Evolutionary conservation across 345 rosid genomes (phyloP), one percentile per base, ranked within the genome.

Genomic region (Euphorbia pulcherrima): DNA sequence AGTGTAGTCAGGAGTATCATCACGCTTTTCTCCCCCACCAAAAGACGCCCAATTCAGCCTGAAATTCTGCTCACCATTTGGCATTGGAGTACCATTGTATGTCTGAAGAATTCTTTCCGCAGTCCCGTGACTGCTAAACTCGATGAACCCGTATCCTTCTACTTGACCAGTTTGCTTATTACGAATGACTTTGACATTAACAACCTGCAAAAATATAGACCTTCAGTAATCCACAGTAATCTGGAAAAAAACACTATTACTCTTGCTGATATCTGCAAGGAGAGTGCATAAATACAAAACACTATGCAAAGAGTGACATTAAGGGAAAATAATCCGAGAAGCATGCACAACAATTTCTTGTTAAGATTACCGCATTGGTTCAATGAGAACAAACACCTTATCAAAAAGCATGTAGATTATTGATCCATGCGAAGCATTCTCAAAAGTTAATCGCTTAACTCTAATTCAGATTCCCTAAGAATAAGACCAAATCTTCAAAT

Each of bases 91-190:
- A 54, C 84, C 92, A 66, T 88, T 86, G 65, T 74, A 87, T 1
- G 88, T 78, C 80, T 87, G 98, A 67, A 92, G 68, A 56, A 81
- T 78, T 68, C 94, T 83, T 65, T 92, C 98, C 4, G 98, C 97
- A 66, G 89, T 83, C 24, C 85, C 96, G 18, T 72, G 90, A 14
- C 88, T 80, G 54, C 58, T 68, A 64, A 92, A 84, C 83, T 90
- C 98, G 29, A 90, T 75, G 59, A 92, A 92, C 0, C 97, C 97
- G 79, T 92, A 92, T 4, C 96, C 96, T 72, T 92, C 96, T 12
- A 85, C 44, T 57, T 87, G 92, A 57, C 72, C 74, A 18, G 94
- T 87, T 72, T 83, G 92, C 82, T 86, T 92, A 70, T 89, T 89
- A 39, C 97, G 90, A 67, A 92, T 92, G 17, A 92, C 90, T 80